Conservation (phyloP, 176 grass and related monocot genomes). For the Ampelocalamus luodianensis region DNA sequence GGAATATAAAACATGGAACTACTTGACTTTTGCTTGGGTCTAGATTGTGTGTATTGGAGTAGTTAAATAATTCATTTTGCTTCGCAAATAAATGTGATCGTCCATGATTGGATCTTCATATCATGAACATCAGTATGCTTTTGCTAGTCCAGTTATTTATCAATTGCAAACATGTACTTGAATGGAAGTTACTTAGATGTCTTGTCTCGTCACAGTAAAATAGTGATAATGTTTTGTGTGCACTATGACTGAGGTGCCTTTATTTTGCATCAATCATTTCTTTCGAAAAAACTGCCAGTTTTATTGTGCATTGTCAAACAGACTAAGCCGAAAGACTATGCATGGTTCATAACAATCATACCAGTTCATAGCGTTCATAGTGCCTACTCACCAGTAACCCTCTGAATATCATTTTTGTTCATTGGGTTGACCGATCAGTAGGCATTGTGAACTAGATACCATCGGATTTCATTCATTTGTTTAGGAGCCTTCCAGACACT, state of each 20-base stretch:
- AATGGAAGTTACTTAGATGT: background rate
- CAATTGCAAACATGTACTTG: background rate
- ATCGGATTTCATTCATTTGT: background rate
- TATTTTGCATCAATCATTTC: slow-evolving; percentile 7
- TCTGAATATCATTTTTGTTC: background rate
- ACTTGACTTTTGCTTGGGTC: background rate
- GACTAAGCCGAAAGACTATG: background rate
- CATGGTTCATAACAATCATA: background rate
- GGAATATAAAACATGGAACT: background rate
- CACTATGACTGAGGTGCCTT: background rate
- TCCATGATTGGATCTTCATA: background rate
- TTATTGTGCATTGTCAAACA: background rate
- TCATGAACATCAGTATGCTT: background rate
- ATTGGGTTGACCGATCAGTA: background rate
- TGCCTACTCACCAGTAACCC: background rate
- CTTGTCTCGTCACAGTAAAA: background rate
- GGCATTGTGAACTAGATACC: background rate
- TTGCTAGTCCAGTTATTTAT: background rate
- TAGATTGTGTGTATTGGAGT: background rate
- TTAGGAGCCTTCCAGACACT: slow-evolving; percentile 21
- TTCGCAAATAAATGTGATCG: background rate
- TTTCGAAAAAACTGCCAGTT: background rate
- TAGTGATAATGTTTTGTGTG: background rate
- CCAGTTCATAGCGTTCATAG: background rate
- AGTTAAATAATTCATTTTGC: background rate